Evolutionary conservation across 208 protist genomes (phyloP), one percentile per base, ranked within the genome.

Genomic region (Leishmania guyanensis): DNA sequence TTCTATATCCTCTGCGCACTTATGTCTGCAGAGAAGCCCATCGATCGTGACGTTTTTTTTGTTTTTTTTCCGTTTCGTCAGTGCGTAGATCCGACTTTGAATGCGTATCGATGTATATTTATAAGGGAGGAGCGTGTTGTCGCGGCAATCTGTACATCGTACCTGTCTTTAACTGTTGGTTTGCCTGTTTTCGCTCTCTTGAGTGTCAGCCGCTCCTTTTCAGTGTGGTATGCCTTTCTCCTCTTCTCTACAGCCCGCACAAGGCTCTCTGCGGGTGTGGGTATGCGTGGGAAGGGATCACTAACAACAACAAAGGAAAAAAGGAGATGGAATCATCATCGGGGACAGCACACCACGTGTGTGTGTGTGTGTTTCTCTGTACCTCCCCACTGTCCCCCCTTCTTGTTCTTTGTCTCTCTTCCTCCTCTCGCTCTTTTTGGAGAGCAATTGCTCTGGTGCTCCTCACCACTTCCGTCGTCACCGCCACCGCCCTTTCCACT

Each of bases 21-120:
- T 46, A 3, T 46, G 43, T 46, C 43, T 46, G 43, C 43, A 46
- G 43, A 46, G 43, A 46, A 46, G 43, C 43, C 14, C 43, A 68
- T 51, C 74, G 12, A 39, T 62, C 60, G 17, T 73, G 26, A 62
- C 64, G n/a, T 58, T 80, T 73, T 53, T 62, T 5, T 3, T 66
- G 9, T 5, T 66, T 66, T 14, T 66, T 77, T 77, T 46, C 6
- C 4, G 43, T 46, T 46, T 0, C 43, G 54, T 73, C 17, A 0
- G 69, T 9, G 69, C 36, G 69, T 43, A 26, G 36, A 74, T 29
- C 3, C 26, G 36, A 20, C 26, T 48, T 48, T 43, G 20, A 29
- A 75, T 75, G 71, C 46, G 53, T 73, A 26, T 77, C 75, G 66
- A 43, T 5, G 48, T 81, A 65, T 78, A 48, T 80, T 68, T 75